phyloP scores from a whole-genome alignment of 2,329 filamentous ascomycete species.

The Colletotrichum melonis region DNA sequence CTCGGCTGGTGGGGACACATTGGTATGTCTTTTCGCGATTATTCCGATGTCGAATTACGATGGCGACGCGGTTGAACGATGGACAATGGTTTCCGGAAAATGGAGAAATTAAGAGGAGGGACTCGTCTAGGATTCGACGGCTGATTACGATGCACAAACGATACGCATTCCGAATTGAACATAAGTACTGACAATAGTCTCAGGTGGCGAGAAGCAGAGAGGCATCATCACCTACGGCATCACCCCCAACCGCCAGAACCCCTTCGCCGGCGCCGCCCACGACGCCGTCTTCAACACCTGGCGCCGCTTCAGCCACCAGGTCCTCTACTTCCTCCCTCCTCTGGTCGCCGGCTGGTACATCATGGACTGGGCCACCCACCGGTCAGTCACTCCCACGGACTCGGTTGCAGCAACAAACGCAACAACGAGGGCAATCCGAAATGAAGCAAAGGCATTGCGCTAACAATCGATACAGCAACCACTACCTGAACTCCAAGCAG shows the following conservation, averaged over 20 bases:
- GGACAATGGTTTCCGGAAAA: not conserved
- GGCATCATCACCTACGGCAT: slow-evolving; percentile 79
- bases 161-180: not conserved
- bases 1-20: slow-evolving; percentile 80
- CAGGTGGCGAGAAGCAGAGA: slow-evolving; percentile 71
- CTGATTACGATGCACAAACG: not conserved
- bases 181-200: slow-evolving; percentile 16
- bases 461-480: slow-evolving; percentile 66
- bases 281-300: slow-evolving; percentile 96
- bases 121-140: not conserved
- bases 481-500: slow-evolving; percentile 84
- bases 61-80: slow-evolving; percentile 7
- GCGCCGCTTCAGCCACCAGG: slow-evolving; percentile 86
- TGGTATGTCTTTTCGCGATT: slow-evolving; percentile 59
- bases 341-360: slow-evolving; percentile 81
- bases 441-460: not conserved
- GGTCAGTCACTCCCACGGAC: slow-evolving; percentile 66
- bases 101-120: not conserved
- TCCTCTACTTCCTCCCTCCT: slow-evolving; percentile 89
- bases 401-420: not conserved
- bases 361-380: slow-evolving; percentile 92
- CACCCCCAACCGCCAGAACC: slow-evolving; percentile 88
- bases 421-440: not conserved
- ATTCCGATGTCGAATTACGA: not conserved
- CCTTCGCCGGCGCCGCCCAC: slow-evolving; percentile 80